phyloP scores from a whole-genome alignment of 345 rosid species.

The Euclidium syriacum region DNA sequence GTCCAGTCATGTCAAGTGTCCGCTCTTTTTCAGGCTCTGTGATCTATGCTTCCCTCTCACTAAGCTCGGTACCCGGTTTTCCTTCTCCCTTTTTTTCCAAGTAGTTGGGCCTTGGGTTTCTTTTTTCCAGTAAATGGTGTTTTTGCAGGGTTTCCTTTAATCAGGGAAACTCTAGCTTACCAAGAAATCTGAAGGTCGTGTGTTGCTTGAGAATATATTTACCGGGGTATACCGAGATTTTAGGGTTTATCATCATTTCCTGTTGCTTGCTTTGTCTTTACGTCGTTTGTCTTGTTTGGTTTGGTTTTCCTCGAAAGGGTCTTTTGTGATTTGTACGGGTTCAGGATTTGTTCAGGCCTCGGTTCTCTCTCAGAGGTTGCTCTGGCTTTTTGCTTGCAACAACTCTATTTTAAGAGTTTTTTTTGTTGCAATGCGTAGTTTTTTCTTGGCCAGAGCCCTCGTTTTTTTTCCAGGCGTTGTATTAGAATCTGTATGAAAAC shows the following conservation, averaged over 20 bases:
- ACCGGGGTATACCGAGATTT: conserved; percentile 39
- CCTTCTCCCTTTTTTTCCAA: conserved; percentile 16
- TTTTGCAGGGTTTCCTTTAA: conserved; percentile 45
- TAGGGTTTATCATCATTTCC: conserved; percentile 24
- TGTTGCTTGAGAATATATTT: conserved; percentile 47
- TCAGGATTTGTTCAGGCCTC: conserved; percentile 12
- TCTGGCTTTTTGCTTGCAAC: conserved; percentile 30
- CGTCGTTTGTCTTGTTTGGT: conserved; percentile 5
- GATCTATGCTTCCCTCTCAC: conserved; percentile 5
- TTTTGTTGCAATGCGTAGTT: background rate
- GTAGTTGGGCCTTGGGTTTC: conserved; percentile 27
- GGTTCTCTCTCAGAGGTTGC: conserved; percentile 17
- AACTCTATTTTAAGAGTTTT: conserved; percentile 28
- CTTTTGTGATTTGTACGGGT: conserved; percentile 14
- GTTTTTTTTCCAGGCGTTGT: conserved; percentile 16
- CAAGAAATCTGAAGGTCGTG: conserved; percentile 30
- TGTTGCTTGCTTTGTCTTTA: conserved; percentile 1
- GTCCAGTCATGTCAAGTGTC: conserved; percentile 48
- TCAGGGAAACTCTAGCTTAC: conserved; percentile 40
- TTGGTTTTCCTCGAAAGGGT: conserved; percentile 24
- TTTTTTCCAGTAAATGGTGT: conserved; percentile 55
- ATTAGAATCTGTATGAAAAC: conserved; percentile 5
- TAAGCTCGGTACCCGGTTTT: conserved; percentile 27
- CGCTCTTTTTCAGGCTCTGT: conserved; percentile 28
- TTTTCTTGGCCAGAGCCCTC: conserved; percentile 29